Evolutionary conservation across 306 rosid species (phyloP).

Genomic region (Begonia peltatifolia): DNA sequence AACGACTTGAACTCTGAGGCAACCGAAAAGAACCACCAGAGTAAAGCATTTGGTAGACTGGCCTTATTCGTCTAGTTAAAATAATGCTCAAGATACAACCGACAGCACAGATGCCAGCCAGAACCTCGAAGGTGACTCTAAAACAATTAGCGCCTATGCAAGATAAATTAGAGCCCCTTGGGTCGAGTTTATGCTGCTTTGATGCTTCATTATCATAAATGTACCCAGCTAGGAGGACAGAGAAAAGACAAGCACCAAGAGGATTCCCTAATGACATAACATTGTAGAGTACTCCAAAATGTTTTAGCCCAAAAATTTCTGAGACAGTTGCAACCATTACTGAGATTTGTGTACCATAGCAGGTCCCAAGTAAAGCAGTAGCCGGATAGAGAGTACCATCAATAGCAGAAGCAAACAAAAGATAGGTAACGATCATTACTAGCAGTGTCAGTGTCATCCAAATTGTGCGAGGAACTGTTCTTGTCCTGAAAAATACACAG

Average conservation of each 20-base stretch:
- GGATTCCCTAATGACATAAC: conserved; percentile 61
- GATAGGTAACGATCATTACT: conserved; percentile 41
- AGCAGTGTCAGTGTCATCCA: conserved; percentile 74
- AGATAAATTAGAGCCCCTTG: conserved; percentile 16
- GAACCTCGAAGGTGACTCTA: conserved; percentile 44
- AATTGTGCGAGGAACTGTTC: conserved; percentile 47
- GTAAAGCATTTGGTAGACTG: conserved; percentile 71
- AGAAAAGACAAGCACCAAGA: conserved; percentile 67
- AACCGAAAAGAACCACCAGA: conserved; percentile 66
- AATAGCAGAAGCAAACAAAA: conserved; percentile 46
- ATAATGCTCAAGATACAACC: conserved; percentile 43
- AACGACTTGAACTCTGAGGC: conserved; percentile 28
- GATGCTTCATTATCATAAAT: conserved; percentile 59
- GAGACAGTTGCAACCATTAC: conserved; percentile 76
- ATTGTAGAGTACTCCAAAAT: conserved; percentile 54
- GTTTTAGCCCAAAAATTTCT: conserved; percentile 62
- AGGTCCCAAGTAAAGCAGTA: conserved; percentile 49
- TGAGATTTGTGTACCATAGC: conserved; percentile 69
- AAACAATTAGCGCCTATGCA: conserved; percentile 67
- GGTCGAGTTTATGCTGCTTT: conserved; percentile 34
- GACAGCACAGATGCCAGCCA: conserved; percentile 40
- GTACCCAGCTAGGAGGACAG: conserved; percentile 60
- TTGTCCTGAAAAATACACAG: conserved; percentile 30
- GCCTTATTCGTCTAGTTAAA: conserved; percentile 43
- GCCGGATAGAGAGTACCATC: conserved; percentile 49